Evolutionary conservation across 192 early-diverging fungal genomes (phyloP).

Genomic region (Allomyces macrogynus): DNA sequence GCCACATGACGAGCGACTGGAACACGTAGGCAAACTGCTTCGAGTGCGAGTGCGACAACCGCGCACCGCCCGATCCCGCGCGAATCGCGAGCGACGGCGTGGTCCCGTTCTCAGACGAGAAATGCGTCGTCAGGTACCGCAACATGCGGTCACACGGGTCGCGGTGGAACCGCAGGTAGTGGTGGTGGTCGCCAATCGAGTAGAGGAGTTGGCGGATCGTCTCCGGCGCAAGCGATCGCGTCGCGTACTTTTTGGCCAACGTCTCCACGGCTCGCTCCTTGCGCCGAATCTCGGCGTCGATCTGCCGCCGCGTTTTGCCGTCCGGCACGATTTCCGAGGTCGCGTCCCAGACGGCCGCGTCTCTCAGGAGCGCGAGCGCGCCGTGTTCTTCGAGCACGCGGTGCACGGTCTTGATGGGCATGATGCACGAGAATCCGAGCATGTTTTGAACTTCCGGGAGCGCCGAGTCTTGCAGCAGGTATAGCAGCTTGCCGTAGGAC

Average conservation of each 20-base stretch:
- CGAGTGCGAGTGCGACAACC: slow-evolving; percentile 78
- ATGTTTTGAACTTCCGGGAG: slow-evolving; percentile 52
- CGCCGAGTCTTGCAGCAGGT: slow-evolving; percentile 62
- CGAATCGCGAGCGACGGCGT: slow-evolving; percentile 60
- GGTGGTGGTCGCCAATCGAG: slow-evolving; percentile 94
- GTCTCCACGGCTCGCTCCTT: slow-evolving; percentile 84
- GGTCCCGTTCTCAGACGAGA: slow-evolving; percentile 32
- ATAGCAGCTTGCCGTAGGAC: slow-evolving; percentile 92
- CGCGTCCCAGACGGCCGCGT: slow-evolving; percentile 55
- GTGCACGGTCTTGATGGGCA: slow-evolving; percentile 81
- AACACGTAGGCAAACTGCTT: slow-evolving; percentile 84
- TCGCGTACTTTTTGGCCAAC: slow-evolving; percentile 60
- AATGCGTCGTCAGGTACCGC: slow-evolving; percentile 46
- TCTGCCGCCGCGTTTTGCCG: slow-evolving; percentile 38
- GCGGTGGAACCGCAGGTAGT: slow-evolving; percentile 54
- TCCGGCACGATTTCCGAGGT: slow-evolving; percentile 44
- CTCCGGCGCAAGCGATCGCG: slow-evolving; percentile 29
- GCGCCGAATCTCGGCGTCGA: slow-evolving; percentile 66
- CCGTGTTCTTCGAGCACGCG: slow-evolving; percentile 41
- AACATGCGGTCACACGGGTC: slow-evolving; percentile 92
- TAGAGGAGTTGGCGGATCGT: slow-evolving; percentile 72
- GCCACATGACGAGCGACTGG: slow-evolving; percentile 87
- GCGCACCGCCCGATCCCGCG: slow-evolving; percentile 58
- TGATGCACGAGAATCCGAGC: slow-evolving; percentile 56
- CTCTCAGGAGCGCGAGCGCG: slow-evolving; percentile 46